Evolutionary conservation across 495 filamentous ascomycete genomes (phyloP).

Genomic region (Parathielavia appendiculata): DNA sequence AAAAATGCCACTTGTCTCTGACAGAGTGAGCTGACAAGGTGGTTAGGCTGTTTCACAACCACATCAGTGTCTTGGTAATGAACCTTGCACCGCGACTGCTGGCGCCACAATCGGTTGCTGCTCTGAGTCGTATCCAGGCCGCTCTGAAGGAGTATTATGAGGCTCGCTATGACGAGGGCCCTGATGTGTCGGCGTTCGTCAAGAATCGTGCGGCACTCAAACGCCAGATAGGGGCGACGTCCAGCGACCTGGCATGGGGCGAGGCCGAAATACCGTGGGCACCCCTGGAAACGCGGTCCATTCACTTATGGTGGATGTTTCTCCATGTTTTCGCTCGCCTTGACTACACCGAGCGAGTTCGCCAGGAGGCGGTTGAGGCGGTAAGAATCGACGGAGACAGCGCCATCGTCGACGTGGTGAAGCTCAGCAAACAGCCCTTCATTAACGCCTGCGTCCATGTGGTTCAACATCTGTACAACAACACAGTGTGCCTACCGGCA

Average conservation of each 20-base stretch:
- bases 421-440: slow-evolving; percentile 17
- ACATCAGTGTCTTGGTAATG: slow-evolving; percentile 34
- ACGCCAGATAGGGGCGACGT: neutral
- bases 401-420: neutral
- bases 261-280: slow-evolving; percentile 18
- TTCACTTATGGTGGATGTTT: slow-evolving; percentile 21
- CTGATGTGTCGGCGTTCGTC: slow-evolving; percentile 6
- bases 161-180: slow-evolving; percentile 1
- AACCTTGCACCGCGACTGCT: slow-evolving; percentile 32
- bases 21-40: neutral
- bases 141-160: neutral
- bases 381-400: neutral
- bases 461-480: slow-evolving; percentile 19
- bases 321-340: slow-evolving; percentile 17
- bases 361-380: slow-evolving; percentile 13
- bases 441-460: slow-evolving; percentile 21
- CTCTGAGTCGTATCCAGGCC: neutral
- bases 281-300: slow-evolving; percentile 22
- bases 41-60: slow-evolving; percentile 37
- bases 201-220: slow-evolving; percentile 3
- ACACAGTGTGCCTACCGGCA: slow-evolving; percentile 18
- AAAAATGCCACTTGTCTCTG: too few species aligned
- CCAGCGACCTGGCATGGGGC: slow-evolving; percentile 4
- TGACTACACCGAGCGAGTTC: slow-evolving; percentile 10
- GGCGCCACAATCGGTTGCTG: slow-evolving; percentile 30